These are phyloP conservation scores for Candida ovalis DNA, from an alignment of 805 yeast species.

Conservation along the genomic window DNA sequence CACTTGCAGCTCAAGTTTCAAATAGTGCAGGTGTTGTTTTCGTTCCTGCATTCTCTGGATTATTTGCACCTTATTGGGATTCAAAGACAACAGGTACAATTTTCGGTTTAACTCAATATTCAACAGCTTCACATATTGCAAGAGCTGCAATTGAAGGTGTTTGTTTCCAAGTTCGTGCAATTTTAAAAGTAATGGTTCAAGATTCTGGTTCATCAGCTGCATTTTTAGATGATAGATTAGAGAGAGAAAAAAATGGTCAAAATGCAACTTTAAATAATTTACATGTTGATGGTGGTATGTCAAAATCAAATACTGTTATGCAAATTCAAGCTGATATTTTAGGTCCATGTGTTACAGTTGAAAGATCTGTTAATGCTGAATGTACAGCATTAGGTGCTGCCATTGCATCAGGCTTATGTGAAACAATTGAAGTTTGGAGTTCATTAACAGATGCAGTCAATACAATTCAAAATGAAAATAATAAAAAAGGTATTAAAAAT, in stretches of 20 bases:
- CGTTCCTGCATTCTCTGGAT: slow-evolving; percentile 91
- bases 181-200: slow-evolving; percentile 81
- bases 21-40: slow-evolving; percentile 90
- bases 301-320: slow-evolving; percentile 85
- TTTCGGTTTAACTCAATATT: slow-evolving; percentile 87
- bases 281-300: slow-evolving; percentile 95
- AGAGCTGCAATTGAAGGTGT: slow-evolving; percentile 95
- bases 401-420: slow-evolving; percentile 82
- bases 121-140: slow-evolving; percentile 88
- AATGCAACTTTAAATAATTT: slow-evolving; percentile 35
- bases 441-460: slow-evolving; percentile 63
- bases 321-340: slow-evolving; percentile 90
- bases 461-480: slow-evolving; percentile 32
- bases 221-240: slow-evolving; percentile 46
- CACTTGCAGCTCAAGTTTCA: slow-evolving; percentile 76
- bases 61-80: slow-evolving; percentile 96
- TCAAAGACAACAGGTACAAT: slow-evolving; percentile 89
- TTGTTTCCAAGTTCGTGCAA: slow-evolving; percentile 89
- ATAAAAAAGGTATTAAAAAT: slow-evolving; percentile 9
- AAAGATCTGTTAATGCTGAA: slow-evolving; percentile 78
- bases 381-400: slow-evolving; percentile 97
- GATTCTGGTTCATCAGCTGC: slow-evolving; percentile 60
- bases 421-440: slow-evolving; percentile 66
- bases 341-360: slow-evolving; percentile 81
- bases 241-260: slow-evolving; percentile 19